Evolutionary conservation across 148 eudicot genomes (phyloP).

Genomic region (Persicaria maculosa): DNA sequence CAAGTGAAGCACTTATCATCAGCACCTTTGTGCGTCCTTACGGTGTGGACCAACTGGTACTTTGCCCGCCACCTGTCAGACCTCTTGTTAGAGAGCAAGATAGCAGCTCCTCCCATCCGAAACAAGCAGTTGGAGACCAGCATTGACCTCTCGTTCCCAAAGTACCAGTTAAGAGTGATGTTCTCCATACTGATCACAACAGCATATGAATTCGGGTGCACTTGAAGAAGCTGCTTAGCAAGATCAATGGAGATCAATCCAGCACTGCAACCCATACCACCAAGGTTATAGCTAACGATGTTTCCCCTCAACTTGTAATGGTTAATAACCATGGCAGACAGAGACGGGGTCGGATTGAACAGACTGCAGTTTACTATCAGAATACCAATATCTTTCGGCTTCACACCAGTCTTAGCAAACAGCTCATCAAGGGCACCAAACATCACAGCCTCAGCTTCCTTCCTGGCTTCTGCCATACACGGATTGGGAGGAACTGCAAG

Average conservation of each 20-base stretch:
- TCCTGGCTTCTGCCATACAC: slow-evolving; percentile 47
- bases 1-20: slow-evolving; percentile 39
- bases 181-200: slow-evolving; percentile 43
- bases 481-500: slow-evolving; percentile 41
- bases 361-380: slow-evolving; percentile 43
- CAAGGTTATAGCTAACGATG: slow-evolving; percentile 40
- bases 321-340: slow-evolving; percentile 38
- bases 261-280: slow-evolving; percentile 52
- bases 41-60: slow-evolving; percentile 36
- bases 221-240: slow-evolving; percentile 43
- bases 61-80: slow-evolving; percentile 33
- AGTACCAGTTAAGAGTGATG: slow-evolving; percentile 45
- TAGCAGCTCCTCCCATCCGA: slow-evolving; percentile 43
- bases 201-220: slow-evolving; percentile 39
- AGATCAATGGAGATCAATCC: slow-evolving; percentile 47
- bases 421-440: slow-evolving; percentile 51
- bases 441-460: slow-evolving; percentile 48
- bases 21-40: slow-evolving; percentile 42
- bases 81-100: slow-evolving; percentile 35
- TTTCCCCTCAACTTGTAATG: slow-evolving; percentile 45
- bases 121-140: slow-evolving; percentile 43
- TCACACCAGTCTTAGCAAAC: slow-evolving; percentile 36
- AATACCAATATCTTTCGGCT: slow-evolving; percentile 49
- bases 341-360: slow-evolving; percentile 47
- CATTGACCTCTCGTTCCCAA: slow-evolving; percentile 45